These are phyloP conservation scores for Magnolia changhungtana DNA, from an alignment of 164 flowering plant genomes.

Conservation along the genomic window DNA sequence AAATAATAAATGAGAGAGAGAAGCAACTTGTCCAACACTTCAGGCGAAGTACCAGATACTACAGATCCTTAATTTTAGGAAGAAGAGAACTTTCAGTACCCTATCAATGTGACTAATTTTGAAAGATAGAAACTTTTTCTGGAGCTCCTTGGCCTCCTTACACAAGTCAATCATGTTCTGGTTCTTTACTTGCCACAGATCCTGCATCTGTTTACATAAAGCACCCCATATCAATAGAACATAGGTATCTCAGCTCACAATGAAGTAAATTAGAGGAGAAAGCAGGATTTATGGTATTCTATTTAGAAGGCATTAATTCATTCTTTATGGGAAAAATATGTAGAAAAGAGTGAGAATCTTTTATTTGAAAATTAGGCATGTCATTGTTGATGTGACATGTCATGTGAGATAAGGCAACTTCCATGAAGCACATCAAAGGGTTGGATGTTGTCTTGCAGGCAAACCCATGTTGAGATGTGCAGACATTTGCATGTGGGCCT, in stretches of 20 bases:
- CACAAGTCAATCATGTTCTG: conserved; percentile 47
- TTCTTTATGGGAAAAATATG: no score
- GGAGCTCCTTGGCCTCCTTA: conserved; percentile 53
- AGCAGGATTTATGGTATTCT: no score
- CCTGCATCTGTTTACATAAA: conserved; percentile 47
- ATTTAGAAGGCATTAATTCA: no score
- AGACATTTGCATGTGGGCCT: no score
- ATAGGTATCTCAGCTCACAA: neutral
- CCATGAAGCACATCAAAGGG: no score
- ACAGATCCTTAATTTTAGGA: neutral
- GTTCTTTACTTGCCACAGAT: conserved; percentile 61
- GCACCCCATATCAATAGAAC: neutral
- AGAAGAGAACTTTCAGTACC: conserved; percentile 29
- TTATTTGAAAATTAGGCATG: no score
- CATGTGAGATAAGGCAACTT: no score
- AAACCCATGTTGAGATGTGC: no score
- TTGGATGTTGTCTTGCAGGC: no score
- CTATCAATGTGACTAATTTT: conserved; percentile 65
- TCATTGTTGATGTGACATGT: no score
- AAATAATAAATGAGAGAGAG: neutral
- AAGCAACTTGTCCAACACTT: neutral
- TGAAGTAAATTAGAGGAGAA: no score
- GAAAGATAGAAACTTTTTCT: conserved; percentile 50
- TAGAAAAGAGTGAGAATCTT: no score
- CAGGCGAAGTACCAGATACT: neutral